A percentile compares a stretch with the other conserved stretches of the same genome.
These are phyloP conservation scores for Mycena venus DNA, from an alignment of 768 basidiomycete genomes.

Conservation along the genomic window DNA sequence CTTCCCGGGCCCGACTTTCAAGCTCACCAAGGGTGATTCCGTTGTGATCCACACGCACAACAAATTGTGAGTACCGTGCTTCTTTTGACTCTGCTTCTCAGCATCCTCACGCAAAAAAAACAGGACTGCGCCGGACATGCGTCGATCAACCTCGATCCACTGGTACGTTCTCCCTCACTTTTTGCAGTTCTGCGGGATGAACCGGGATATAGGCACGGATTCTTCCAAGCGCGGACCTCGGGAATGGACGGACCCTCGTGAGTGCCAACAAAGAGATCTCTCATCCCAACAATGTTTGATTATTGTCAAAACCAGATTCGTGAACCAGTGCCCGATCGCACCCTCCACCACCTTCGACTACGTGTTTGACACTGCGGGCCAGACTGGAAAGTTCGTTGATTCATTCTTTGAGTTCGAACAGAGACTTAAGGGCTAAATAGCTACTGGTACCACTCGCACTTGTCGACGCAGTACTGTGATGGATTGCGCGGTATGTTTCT, in stretches of 20 bases:
- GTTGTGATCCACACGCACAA: too few relatives aligned
- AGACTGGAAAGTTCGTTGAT: background rate
- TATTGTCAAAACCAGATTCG: too few relatives aligned
- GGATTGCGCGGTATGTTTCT: too few relatives aligned
- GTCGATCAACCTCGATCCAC: background rate
- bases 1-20: slow-evolving; percentile 44
- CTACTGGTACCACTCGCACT: slow-evolving; percentile 15
- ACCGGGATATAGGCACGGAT: background rate
- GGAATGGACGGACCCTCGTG: slow-evolving; percentile 13
- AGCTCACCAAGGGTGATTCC: slow-evolving; percentile 39
- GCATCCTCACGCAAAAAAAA: background rate
- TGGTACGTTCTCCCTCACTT: too few relatives aligned
- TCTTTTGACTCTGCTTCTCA: background rate
- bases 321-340: slow-evolving; percentile 7
- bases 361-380: background rate
- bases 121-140: slow-evolving; percentile 36
- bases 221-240: background rate
- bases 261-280: background rate
- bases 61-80: slow-evolving; percentile 9
- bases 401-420: background rate
- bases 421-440: too few relatives aligned
- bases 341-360: background rate
- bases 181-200: too few relatives aligned
- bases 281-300: too few relatives aligned
- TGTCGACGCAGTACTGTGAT: too few relatives aligned